Evolutionary conservation across 495 filamentous ascomycete genomes (phyloP), one percentile per base, ranked within the genome.

Genomic region (Aspergillus sclerotioniger): DNA sequence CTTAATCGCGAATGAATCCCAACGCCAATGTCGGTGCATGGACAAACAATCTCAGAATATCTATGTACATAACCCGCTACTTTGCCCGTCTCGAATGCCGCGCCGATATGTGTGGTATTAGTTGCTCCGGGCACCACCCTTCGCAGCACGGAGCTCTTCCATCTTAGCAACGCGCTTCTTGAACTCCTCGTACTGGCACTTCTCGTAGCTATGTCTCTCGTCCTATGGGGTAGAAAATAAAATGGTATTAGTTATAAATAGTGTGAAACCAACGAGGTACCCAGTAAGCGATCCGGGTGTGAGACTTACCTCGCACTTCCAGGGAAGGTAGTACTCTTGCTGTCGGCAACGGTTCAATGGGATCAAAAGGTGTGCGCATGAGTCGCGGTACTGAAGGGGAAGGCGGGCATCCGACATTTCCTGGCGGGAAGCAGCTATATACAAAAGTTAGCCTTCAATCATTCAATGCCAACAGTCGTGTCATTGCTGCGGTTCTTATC

Each of bases 141-240:
- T 98, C 35, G 88, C 86, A 48, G 82, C 91, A 64, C 92, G 83
- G 57, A 98, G 77, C 80, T 98, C 94, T 66, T 97, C 85, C 95
- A 98, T 98, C 86, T 95, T 97, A 57, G 89, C 89, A 56, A 98
- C 94, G 32, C 94, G 88, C 82, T 91, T 92, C 86, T 96, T 96
- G 82, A 98, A 98, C 70, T 96, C 94, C 41, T 87, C 88, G 78
- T 98, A 98, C 67, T 98, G 94, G 85, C 94, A 98, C 73, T 97
- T 98, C 69, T 98, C 94, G 79, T 98, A 98, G 67, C 83, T 86
- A 75, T 98, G 94, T 80, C 94, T 82, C 81, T 98, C 94, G 69
- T 89, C 83, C 94, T 97, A 55, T 8, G 49, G 10, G 17, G 37
- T 6, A 15, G 5, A 47, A 43, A 48, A 20, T 51, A 58, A 16